Percentiles rank a stretch among this genome's conserved stretches.
Evolutionary conservation across 192 early-diverging fungal genomes (phyloP).

Genomic region (Entophlyctis luteolus): DNA sequence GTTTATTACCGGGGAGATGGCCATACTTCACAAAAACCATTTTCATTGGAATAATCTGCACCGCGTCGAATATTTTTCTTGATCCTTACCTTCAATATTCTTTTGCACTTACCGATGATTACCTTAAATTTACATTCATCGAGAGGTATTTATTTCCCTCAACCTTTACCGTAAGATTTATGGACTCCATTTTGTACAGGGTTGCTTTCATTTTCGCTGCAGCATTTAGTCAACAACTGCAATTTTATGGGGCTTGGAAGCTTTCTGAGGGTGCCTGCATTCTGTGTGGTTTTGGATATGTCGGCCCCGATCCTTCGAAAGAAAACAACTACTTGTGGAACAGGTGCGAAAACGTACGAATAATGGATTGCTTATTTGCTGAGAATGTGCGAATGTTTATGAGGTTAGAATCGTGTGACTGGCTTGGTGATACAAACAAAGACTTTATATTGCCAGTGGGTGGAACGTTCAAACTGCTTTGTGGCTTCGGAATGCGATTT

Average conservation of each 20-base stretch:
- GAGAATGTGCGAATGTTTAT: slow-evolving; percentile 46
- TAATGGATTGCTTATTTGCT: slow-evolving; percentile 60
- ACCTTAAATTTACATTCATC: neutral
- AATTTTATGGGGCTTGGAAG: slow-evolving; percentile 67
- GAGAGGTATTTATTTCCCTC: slow-evolving; percentile 36
- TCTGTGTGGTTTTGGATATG: slow-evolving; percentile 76
- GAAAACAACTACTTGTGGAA: slow-evolving; percentile 58
- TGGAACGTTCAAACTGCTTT: slow-evolving; percentile 88
- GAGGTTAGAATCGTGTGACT: neutral
- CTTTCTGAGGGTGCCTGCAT: slow-evolving; percentile 83
- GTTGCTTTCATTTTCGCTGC: slow-evolving; percentile 48
- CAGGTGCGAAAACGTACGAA: slow-evolving; percentile 70
- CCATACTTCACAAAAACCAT: slow-evolving; percentile 3
- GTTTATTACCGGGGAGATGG: slow-evolving; percentile 13
- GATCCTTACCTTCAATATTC: neutral
- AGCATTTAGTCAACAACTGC: slow-evolving; percentile 52
- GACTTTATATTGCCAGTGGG: slow-evolving; percentile 43
- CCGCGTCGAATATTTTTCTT: neutral
- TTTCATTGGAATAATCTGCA: neutral
- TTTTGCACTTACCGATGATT: neutral
- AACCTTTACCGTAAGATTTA: neutral
- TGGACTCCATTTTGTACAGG: neutral
- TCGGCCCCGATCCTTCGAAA: slow-evolving; percentile 54
- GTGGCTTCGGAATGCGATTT: slow-evolving; percentile 84
- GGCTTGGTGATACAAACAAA: too few relatives aligned